These are phyloP conservation scores for Aspergillus fijiensis DNA, from an alignment of 2,329 filamentous ascomycete species.

Conservation along the genomic window DNA sequence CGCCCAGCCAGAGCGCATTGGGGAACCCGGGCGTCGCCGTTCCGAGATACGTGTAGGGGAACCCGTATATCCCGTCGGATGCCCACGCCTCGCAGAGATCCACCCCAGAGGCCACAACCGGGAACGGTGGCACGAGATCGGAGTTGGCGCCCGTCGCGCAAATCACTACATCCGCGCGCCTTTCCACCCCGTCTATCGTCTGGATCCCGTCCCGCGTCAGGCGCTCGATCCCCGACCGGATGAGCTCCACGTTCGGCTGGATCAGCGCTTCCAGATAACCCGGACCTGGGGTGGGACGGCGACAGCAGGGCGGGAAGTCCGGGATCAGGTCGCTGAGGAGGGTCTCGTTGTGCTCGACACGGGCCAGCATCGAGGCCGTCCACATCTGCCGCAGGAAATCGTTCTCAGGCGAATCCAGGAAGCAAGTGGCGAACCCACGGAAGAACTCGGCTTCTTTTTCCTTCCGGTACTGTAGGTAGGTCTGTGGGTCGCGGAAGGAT, in stretches of 20 bases:
- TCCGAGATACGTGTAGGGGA: conserved; percentile 68
- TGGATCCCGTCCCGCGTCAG: conserved; percentile 63
- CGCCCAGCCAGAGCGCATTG: conserved; percentile 65
- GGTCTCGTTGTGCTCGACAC: conserved; percentile 56
- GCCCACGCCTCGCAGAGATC: conserved; percentile 60
- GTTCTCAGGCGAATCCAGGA: conserved; percentile 56
- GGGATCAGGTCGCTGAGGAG: conserved; percentile 59
- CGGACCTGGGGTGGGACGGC: conserved; percentile 64
- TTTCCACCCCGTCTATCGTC: conserved; percentile 56
- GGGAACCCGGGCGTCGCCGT: conserved; percentile 64
- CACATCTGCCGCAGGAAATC: conserved; percentile 49
- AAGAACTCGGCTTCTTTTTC: conserved; percentile 62
- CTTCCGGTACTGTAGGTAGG: conserved; percentile 62
- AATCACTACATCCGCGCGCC: conserved; percentile 64
- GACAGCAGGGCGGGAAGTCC: conserved; percentile 63
- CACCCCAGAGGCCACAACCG: conserved; percentile 56
- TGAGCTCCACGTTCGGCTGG: conserved; percentile 61
- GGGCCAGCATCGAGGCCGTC: conserved; percentile 54
- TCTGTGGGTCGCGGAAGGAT: conserved; percentile 59
- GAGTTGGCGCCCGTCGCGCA: conserved; percentile 68
- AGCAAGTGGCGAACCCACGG: conserved; percentile 55
- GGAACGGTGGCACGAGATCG: conserved; percentile 59
- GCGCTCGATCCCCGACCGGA: conserved; percentile 57
- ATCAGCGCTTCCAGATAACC: conserved; percentile 66
- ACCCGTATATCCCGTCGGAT: conserved; percentile 56